Conservation (phyloP, 371 early-diverging fungal species). For the Rhizopus delemar region DNA sequence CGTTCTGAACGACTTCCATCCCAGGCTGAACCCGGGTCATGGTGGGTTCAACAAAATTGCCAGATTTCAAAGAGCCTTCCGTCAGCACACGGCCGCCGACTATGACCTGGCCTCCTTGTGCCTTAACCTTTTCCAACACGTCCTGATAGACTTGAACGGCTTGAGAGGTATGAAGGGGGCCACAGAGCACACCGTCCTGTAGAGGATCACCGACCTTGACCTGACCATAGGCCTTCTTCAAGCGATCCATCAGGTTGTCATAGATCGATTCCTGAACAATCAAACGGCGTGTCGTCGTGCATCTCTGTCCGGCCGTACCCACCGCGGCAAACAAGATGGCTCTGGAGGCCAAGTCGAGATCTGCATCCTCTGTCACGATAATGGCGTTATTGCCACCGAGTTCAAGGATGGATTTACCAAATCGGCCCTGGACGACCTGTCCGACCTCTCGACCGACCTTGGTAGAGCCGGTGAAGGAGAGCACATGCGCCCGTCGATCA, state of each 20-base stretch:
- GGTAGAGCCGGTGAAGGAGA: constrained; percentile 92
- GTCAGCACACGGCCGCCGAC: constrained; percentile 80
- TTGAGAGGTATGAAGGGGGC: constrained; percentile 88
- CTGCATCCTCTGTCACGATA: constrained; percentile 92
- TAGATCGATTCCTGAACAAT: constrained; percentile 91
- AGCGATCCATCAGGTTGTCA: constrained; percentile 77
- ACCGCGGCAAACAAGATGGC: constrained; percentile 94
- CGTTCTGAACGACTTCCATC: constrained; percentile 86
- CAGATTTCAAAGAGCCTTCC: constrained; percentile 47
- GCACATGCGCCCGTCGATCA: constrained; percentile 74
- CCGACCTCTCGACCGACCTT: constrained; percentile 77
- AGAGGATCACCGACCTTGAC: constrained; percentile 92
- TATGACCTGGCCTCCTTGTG: constrained; percentile 87
- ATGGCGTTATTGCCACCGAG: constrained; percentile 97
- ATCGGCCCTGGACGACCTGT: constrained; percentile 80
- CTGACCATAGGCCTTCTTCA: constrained; percentile 85
- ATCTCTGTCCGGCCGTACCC: constrained; percentile 96
- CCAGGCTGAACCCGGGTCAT: constrained; percentile 77
- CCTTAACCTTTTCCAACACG: constrained; percentile 75
- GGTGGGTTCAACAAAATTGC: constrained; percentile 97
- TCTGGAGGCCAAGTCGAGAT: constrained; percentile 88
- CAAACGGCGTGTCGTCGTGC: constrained; percentile 93
- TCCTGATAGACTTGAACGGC: constrained; percentile 79
- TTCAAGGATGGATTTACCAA: constrained; percentile 87
- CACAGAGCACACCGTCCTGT: constrained; percentile 82